Conservation (phyloP, 306 rosid genomes). For the Medicago ruthenica region DNA sequence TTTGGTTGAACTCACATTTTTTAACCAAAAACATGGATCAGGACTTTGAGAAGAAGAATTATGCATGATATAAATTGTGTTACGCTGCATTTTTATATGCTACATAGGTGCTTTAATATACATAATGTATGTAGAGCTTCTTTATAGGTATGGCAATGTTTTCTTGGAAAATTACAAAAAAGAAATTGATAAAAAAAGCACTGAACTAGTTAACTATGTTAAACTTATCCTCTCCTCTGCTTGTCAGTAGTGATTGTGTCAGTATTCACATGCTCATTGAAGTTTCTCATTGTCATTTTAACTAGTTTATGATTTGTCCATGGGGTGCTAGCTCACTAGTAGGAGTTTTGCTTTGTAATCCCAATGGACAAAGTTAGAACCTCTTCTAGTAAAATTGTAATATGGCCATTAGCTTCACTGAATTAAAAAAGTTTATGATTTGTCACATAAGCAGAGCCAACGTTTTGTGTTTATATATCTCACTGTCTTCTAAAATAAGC, state of each 20-base stretch:
- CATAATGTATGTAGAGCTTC: slow-evolving; percentile 25
- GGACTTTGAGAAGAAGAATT: slow-evolving; percentile 17
- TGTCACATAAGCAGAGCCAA: slow-evolving; percentile 24
- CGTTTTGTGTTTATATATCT: slow-evolving; percentile 15
- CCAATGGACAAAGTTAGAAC: not conserved
- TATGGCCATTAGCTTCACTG: not conserved
- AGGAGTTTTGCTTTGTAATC: not conserved
- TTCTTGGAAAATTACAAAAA: slow-evolving; percentile 3
- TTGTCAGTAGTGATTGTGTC: slow-evolving; percentile 25
- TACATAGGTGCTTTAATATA: slow-evolving; percentile 22
- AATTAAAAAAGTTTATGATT: not conserved
- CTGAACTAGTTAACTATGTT: slow-evolving; percentile 27
- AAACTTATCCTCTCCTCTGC: slow-evolving; percentile 22
- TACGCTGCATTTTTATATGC: slow-evolving; percentile 28
- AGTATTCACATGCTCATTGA: slow-evolving; percentile 22
- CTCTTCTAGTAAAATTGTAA: not conserved
- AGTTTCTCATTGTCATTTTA: slow-evolving; percentile 32
- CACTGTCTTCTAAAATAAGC: slow-evolving; percentile 7
- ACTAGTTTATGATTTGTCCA: not conserved
- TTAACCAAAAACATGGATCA: slow-evolving; percentile 19
- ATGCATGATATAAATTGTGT: slow-evolving; percentile 30
- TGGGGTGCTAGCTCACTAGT: not conserved
- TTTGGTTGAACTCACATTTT: slow-evolving; percentile 24
- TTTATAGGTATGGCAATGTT: slow-evolving; percentile 6
- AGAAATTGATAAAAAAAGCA: slow-evolving; percentile 10